A percentile compares a stretch with the other conserved stretches of the same genome.
Conservation (phyloP, 331 rosid species). For the Phaseolus coccineus region DNA sequence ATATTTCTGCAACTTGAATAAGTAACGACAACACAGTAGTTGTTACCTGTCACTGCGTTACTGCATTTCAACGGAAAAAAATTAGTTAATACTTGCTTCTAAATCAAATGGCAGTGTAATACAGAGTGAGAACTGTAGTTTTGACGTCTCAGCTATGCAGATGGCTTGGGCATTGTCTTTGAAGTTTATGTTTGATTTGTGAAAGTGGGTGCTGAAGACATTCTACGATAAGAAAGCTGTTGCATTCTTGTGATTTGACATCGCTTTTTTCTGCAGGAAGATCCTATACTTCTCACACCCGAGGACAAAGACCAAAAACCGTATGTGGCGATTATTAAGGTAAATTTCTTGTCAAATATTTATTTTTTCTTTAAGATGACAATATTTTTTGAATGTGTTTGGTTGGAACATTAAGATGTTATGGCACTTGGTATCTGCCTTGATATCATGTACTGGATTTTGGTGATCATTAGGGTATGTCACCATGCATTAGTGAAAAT, state of each 20-base stretch:
- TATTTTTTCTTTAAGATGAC: slow-evolving; percentile 14
- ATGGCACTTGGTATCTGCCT: slow-evolving; percentile 14
- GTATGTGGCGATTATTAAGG: slow-evolving; percentile 94
- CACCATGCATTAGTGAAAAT: slow-evolving; percentile 17
- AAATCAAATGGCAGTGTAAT: neutral
- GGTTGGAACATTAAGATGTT: slow-evolving; percentile 8
- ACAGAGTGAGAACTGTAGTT: neutral
- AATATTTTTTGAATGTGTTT: slow-evolving; percentile 19
- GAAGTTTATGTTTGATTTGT: slow-evolving; percentile 62
- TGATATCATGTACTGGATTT: neutral
- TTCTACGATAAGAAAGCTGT: slow-evolving; percentile 8
- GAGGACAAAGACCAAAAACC: slow-evolving; percentile 81
- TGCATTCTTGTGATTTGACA: slow-evolving; percentile 13
- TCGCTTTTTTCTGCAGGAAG: slow-evolving; percentile 70
- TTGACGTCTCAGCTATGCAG: slow-evolving; percentile 19
- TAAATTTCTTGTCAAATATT: slow-evolving; percentile 41
- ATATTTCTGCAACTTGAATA: neutral
- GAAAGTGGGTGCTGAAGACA: slow-evolving; percentile 35
- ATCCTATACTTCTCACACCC: slow-evolving; percentile 87
- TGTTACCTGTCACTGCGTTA: neutral
- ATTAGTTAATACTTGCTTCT: neutral
- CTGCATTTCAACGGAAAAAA: neutral
- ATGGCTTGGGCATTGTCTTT: slow-evolving; percentile 37
- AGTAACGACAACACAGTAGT: neutral
- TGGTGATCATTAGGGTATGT: neutral